These are phyloP conservation scores for Sonneratia alba DNA, from an alignment of 345 rosid species.

Conservation along the genomic window DNA sequence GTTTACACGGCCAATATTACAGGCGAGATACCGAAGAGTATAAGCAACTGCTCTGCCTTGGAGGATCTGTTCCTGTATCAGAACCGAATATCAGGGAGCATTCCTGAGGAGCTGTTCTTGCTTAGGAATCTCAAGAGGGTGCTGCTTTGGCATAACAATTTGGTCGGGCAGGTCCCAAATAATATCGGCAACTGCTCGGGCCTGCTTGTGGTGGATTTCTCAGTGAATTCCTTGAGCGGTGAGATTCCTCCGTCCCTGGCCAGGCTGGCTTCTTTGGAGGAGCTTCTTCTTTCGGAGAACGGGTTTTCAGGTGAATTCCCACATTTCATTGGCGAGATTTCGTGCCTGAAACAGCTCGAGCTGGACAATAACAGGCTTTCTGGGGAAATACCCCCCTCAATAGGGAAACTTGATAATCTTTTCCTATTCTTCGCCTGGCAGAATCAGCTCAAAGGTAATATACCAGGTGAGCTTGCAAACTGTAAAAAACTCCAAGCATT, in stretches of 20 bases:
- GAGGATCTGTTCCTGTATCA: conserved; percentile 51
- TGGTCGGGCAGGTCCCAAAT: conserved; percentile 39
- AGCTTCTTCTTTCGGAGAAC: conserved; percentile 50
- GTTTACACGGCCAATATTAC: conserved; percentile 51
- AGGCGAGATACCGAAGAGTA: conserved; percentile 43
- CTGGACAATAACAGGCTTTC: conserved; percentile 48
- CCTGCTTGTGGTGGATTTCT: conserved; percentile 46
- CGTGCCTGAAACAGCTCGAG: conserved; percentile 47
- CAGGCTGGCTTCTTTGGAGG: conserved; percentile 36
- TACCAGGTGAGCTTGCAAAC: conserved; percentile 42
- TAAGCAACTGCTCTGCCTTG: conserved; percentile 46
- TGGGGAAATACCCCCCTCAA: conserved; percentile 42
- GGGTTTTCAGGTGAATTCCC: conserved; percentile 46
- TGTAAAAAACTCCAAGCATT: conserved; percentile 51
- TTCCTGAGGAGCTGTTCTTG: conserved; percentile 43
- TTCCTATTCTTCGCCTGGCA: conserved; percentile 58
- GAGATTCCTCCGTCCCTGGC: conserved; percentile 38
- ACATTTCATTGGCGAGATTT: conserved; percentile 29
- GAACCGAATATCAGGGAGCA: conserved; percentile 40
- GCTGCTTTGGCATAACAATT: conserved; percentile 54
- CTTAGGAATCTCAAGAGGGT: conserved; percentile 41
- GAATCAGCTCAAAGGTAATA: conserved; percentile 50
- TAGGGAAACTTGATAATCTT: conserved; percentile 51
- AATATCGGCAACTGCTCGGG: conserved; percentile 35
- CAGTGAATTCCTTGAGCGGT: conserved; percentile 43